These are phyloP conservation scores for Protomyces gravidus DNA, from an alignment of 1,139 yeast genomes.

Conservation along the genomic window DNA sequence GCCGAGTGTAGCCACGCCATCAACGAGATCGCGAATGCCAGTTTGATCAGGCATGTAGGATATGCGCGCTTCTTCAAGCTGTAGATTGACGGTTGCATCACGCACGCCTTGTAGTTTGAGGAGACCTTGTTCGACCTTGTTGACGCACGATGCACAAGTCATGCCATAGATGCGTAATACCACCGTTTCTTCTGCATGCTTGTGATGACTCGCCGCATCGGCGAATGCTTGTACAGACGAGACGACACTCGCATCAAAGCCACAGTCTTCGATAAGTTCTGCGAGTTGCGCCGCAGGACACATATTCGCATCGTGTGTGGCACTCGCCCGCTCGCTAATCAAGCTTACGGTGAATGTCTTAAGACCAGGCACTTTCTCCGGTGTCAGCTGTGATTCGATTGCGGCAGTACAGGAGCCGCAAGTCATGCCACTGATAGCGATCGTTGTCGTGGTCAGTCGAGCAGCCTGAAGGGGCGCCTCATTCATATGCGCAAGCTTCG, in stretches of 20 bases:
- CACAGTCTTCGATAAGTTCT: slow-evolving; percentile 32
- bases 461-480: slow-evolving; percentile 4
- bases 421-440: slow-evolving; percentile 65
- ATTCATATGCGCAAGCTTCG: not conserved
- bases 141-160: slow-evolving; percentile 84
- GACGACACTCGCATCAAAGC: slow-evolving; percentile 27
- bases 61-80: slow-evolving; percentile 68
- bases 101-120: slow-evolving; percentile 49
- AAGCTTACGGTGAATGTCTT: slow-evolving; percentile 8
- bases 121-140: slow-evolving; percentile 57
- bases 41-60: slow-evolving; percentile 44
- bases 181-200: not conserved
- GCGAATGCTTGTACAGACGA: slow-evolving; percentile 1
- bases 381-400: slow-evolving; percentile 51
- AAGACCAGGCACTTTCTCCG: slow-evolving; percentile 10
- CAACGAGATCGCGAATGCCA: slow-evolving; percentile 49
- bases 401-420: slow-evolving; percentile 77
- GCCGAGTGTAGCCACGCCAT: slow-evolving; percentile 54
- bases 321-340: slow-evolving; percentile 20
- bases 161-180: slow-evolving; percentile 55
- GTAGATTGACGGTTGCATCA: slow-evolving; percentile 58
- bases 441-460: slow-evolving; percentile 5
- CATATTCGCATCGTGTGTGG: slow-evolving; percentile 5
- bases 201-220: not conserved
- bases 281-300: slow-evolving; percentile 3